These are phyloP conservation scores for Paramicrosporidium saccamoebae DNA, from an alignment of 371 early-diverging fungal species.

Conservation along the genomic window DNA sequence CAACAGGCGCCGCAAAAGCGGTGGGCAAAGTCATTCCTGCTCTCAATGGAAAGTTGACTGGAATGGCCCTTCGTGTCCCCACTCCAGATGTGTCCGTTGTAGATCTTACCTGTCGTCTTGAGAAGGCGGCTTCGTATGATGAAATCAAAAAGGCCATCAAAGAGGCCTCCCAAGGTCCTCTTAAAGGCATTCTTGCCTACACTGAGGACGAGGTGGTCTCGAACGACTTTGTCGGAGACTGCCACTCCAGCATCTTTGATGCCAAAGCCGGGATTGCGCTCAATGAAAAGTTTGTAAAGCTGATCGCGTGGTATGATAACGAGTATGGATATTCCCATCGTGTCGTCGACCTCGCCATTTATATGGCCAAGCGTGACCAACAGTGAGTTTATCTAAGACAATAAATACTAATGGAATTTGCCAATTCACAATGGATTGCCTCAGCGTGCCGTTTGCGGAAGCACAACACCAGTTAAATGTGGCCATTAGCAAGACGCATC, in stretches of 20 bases:
- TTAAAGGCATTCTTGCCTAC: constrained; percentile 81
- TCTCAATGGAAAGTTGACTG: constrained; percentile 87
- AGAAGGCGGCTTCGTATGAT: constrained; percentile 58
- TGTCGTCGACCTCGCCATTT: constrained; percentile 49
- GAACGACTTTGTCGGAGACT: constrained; percentile 73
- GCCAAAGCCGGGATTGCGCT: constrained; percentile 86
- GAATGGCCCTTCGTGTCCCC: constrained; percentile 95
- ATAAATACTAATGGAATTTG: too few species aligned
- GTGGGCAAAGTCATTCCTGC: constrained; percentile 93
- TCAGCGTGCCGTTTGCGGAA: too few species aligned
- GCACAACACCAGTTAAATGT: too few species aligned
- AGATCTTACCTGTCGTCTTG: constrained; percentile 75
- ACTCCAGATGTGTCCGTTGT: constrained; percentile 93
- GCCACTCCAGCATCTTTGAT: constrained; percentile 78
- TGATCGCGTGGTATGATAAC: constrained; percentile 86
- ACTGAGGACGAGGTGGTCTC: constrained; percentile 94
- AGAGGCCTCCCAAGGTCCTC: constrained; percentile 25
- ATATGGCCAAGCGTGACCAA: constrained; percentile 25
- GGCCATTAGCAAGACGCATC: too few species aligned
- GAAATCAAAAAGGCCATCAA: constrained; percentile 56
- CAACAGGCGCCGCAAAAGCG: constrained; percentile 98
- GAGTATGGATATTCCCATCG: constrained; percentile 79
- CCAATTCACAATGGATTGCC: too few species aligned
- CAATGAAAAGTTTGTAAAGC: constrained; percentile 87
- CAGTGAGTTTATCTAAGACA: too few species aligned